These are phyloP conservation scores for Psidium guajava DNA, from an alignment of 345 rosid species.

Conservation along the genomic window DNA sequence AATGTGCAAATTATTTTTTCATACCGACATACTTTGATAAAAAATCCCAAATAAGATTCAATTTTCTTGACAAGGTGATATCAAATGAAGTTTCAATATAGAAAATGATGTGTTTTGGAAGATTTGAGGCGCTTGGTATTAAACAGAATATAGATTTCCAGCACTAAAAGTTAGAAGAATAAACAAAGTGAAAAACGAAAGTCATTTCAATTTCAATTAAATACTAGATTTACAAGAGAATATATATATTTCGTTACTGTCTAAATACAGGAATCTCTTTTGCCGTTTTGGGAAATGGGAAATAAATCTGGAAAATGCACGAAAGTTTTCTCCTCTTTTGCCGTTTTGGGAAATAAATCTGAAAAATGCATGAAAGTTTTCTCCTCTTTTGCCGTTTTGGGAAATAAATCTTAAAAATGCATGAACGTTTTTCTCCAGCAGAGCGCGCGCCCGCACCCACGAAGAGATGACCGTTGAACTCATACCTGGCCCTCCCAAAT, in stretches of 20 bases:
- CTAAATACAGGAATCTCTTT: no score
- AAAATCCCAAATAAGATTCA: no score
- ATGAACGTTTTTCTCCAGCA: neutral
- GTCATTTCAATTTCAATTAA: neutral
- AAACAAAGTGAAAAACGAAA: neutral
- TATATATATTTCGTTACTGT: no score
- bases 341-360: neutral
- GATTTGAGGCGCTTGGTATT: neutral
- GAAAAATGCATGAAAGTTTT: neutral
- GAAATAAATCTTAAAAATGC: neutral
- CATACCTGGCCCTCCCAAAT: neutral
- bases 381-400: no score
- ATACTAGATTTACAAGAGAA: neutral
- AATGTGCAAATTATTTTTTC: no score
- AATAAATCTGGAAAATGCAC: no score
- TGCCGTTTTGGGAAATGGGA: no score
- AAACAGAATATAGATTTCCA: neutral
- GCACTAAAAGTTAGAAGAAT: neutral
- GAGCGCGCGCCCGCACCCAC: neutral
- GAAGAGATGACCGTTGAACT: neutral
- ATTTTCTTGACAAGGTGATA: no score
- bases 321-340: no score
- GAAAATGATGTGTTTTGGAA: neutral
- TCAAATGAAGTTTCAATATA: no score
- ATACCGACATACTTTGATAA: no score